These are phyloP conservation scores for Pichia nakasei DNA, from an alignment of 805 yeast species.

Conservation along the genomic window DNA sequence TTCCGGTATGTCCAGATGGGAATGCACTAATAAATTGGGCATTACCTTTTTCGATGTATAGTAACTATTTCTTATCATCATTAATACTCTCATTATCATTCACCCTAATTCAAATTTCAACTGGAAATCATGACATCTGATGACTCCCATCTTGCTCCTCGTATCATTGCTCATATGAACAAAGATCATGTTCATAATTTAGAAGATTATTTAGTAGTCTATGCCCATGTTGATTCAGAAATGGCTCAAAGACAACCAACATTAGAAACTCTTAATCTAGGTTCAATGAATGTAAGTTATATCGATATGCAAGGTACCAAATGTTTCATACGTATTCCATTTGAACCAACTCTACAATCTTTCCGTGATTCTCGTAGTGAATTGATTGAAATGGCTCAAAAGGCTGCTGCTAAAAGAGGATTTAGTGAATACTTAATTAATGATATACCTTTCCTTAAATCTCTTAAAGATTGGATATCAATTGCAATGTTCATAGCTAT, in stretches of 20 bases:
- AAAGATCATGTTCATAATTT: conserved; percentile 63
- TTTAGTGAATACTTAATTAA: conserved; percentile 36
- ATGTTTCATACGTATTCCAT: conserved; percentile 27
- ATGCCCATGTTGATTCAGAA: conserved; percentile 27
- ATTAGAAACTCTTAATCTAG: conserved; percentile 38
- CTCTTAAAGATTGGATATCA: conserved; percentile 35
- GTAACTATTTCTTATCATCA: too few species aligned
- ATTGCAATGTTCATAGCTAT: conserved; percentile 3
- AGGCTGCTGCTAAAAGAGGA: conserved; percentile 56
- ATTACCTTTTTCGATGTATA: too few species aligned
- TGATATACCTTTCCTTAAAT: conserved; percentile 17
- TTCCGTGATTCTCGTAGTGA: conserved; percentile 40
- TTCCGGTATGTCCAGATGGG: too few species aligned
- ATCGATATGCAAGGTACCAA: conserved; percentile 28
- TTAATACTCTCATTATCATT: not conserved
- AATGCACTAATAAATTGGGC: too few species aligned
- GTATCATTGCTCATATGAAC: conserved; percentile 76
- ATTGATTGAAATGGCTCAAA: conserved; percentile 66
- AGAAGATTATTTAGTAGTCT: conserved; percentile 62
- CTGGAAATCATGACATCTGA: not conserved
- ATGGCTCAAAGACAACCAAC: conserved; percentile 27
- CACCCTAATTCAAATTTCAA: not conserved
- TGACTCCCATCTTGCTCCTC: conserved; percentile 9
- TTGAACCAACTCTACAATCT: conserved; percentile 42
- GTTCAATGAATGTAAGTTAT: conserved; percentile 34